Evolutionary conservation across 1,284 basidiomycete genomes (phyloP), one percentile per base, ranked within the genome.

Genomic region (Marasmius oreades): DNA sequence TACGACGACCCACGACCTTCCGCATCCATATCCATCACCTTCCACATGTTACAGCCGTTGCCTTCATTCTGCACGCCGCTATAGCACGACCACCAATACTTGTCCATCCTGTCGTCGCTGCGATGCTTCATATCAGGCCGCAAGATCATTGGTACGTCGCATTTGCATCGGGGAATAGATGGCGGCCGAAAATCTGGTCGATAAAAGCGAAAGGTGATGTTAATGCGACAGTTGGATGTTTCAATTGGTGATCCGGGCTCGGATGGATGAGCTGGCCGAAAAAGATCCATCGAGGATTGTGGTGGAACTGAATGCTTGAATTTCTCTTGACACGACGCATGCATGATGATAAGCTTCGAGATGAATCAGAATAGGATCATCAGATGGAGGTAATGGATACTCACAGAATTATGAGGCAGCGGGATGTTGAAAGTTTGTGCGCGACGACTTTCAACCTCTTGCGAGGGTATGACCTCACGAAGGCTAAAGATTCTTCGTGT

Each of bases 11-110:
- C 85, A 63, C 93, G 74, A 14, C 86, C 86, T 69, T 95, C 93
- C 4, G 73, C 77, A 53, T 77, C 69, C 73, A 90, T 83, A 69
- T 95, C 86, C 37, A 39, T 20, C 37, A 39, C 37, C 14, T 14
- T 39, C 16, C 18, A 39, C 37, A 39, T 39, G 37, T 39, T 39
- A 20, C 14, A 39, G 5, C 18, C 18, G 5, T 20, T 39, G 37
- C 37, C 37, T 12, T 39, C 37, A 39, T 20, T 39, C 37, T 14
- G 18, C 37, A 16, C 18, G 16, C 37, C 18, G 37, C 37, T 16
- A 66, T 91, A 90, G 65, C 93, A 95, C 48, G 84, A 79, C 92
- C 94, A 95, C 84, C 93, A 95, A 66, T 90, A 94, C 48, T 79
- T 77, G 68, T 81, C 79, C 1, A 73, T 75, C 56, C 73, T 65